Conservation (phyloP, 768 basidiomycete species). For the Candolleomyces aberdarensis region DNA sequence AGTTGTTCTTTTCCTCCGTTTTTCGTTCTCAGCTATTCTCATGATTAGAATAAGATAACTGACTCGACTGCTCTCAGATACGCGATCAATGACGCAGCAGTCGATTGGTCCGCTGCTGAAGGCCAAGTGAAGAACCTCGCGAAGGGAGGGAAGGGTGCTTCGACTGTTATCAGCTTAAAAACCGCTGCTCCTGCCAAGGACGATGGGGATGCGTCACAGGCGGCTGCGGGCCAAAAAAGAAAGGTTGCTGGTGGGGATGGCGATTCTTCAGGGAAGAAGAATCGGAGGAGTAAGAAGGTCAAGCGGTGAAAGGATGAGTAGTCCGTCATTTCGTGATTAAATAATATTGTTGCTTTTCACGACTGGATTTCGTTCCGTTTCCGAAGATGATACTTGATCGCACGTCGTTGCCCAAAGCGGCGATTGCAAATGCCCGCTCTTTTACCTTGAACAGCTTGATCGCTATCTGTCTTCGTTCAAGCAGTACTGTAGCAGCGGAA, state of each 20-base stretch:
- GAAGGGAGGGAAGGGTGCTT: conserved; percentile 40
- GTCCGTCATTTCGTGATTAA: no score
- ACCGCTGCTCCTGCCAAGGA: conserved; percentile 22
- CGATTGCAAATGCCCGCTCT: no score
- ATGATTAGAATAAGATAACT: conserved; percentile 4
- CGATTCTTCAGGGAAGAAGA: conserved; percentile 42
- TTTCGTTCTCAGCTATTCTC: conserved; percentile 11
- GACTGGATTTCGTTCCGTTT: no score
- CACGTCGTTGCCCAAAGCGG: no score
- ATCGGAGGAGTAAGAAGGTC: conserved; percentile 45
- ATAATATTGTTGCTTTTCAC: no score
- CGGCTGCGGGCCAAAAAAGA: conserved; percentile 44
- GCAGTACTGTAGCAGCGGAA: no score
- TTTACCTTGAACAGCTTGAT: no score
- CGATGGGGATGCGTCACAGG: conserved; percentile 16
- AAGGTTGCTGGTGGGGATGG: conserved; percentile 42
- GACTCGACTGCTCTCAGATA: conserved; percentile 41
- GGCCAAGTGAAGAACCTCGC: conserved; percentile 57
- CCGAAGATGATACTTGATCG: no score
- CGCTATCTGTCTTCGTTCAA: no score
- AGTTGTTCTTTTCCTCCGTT: conserved; percentile 30
- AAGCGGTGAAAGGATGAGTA: conserved; percentile 30
- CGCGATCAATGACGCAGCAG: conserved; percentile 65
- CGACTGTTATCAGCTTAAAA: conserved; percentile 80
- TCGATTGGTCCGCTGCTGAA: conserved; percentile 78